A percentile compares a stretch with the other conserved stretches of the same genome.
Conservation (phyloP, 2,329 filamentous ascomycete genomes). For the Plectosphaerella sp. region DNA sequence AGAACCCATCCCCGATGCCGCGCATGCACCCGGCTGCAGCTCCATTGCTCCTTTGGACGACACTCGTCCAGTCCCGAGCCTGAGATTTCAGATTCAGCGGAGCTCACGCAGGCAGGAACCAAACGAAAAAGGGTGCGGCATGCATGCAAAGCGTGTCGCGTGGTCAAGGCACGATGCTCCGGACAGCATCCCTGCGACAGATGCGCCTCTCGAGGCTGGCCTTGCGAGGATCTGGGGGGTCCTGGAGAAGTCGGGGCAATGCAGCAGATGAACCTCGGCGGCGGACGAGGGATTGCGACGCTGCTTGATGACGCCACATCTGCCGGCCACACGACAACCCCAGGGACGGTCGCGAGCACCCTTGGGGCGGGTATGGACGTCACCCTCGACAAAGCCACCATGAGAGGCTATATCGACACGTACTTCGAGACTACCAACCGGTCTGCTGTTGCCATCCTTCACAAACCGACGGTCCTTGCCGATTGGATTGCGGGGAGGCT, state of each 20-base stretch:
- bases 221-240: background rate
- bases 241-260: too few species aligned
- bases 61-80: background rate
- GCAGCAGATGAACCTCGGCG: background rate
- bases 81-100: background rate
- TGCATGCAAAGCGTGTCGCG: slow-evolving; percentile 28
- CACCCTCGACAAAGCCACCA: background rate
- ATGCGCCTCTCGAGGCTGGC: background rate
- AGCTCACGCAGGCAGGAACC: slow-evolving; percentile 20
- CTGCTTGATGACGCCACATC: background rate
- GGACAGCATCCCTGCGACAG: slow-evolving; percentile 12
- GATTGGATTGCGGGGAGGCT: slow-evolving; percentile 18
- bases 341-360: background rate
- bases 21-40: background rate
- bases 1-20: background rate
- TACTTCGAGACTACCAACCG: slow-evolving; percentile 15
- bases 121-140: slow-evolving; percentile 16
- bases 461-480: slow-evolving; percentile 14
- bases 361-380: background rate
- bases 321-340: background rate
- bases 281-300: background rate
- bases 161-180: slow-evolving; percentile 28
- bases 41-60: background rate
- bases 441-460: slow-evolving; percentile 14
- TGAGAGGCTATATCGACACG: slow-evolving; percentile 8